A percentile compares a stretch with the other conserved stretches of the same genome.
These are phyloP conservation scores for Metarhizium sp. DNA, from an alignment of 2,329 filamentous ascomycete genomes.

Conservation along the genomic window DNA sequence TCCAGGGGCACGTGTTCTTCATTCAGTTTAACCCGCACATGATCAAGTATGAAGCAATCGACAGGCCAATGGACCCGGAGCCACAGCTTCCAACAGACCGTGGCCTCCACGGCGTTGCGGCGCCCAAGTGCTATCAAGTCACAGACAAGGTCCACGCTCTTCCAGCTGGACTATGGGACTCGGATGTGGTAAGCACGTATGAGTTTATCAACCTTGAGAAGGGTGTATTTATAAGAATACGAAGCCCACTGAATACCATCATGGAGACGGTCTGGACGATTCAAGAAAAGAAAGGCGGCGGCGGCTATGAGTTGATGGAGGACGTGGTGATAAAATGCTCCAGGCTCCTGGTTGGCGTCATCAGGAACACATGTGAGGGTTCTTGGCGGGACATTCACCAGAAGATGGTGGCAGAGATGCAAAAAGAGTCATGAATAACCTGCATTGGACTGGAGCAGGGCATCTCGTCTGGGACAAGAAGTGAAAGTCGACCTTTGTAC, in stretches of 20 bases:
- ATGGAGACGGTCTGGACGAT: slow-evolving; percentile 45
- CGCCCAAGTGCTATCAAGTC: slow-evolving; percentile 35
- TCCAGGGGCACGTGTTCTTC: slow-evolving; percentile 44
- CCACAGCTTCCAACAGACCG: slow-evolving; percentile 21
- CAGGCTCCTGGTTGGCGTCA: slow-evolving; percentile 35
- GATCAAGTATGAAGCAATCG: slow-evolving; percentile 29
- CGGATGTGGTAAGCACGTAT: slow-evolving; percentile 41
- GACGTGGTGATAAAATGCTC: slow-evolving; percentile 41
- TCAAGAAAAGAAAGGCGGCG: slow-evolving; percentile 20
- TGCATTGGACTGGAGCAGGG: too few species aligned
- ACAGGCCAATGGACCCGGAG: slow-evolving; percentile 16
- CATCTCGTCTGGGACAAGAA: too few species aligned
- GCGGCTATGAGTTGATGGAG: slow-evolving; percentile 35
- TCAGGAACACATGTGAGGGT: slow-evolving; percentile 40
- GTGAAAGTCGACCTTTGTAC: too few species aligned
- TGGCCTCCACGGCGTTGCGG: slow-evolving; percentile 13
- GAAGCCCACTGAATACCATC: slow-evolving; percentile 38
- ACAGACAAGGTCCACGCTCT: slow-evolving; percentile 41
- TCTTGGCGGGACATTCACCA: slow-evolving; percentile 41
- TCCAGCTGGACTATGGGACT: slow-evolving; percentile 46
- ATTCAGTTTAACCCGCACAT: slow-evolving; percentile 44
- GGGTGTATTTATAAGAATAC: slow-evolving; percentile 42
- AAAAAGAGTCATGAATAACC: neutral
- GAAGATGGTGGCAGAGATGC: slow-evolving; percentile 32
- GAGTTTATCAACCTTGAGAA: slow-evolving; percentile 41